A percentile compares a stretch with the other conserved stretches of the same genome.
Evolutionary conservation across 805 yeast species (phyloP).

Genomic region (Cyberlindnera euphorbiae): DNA sequence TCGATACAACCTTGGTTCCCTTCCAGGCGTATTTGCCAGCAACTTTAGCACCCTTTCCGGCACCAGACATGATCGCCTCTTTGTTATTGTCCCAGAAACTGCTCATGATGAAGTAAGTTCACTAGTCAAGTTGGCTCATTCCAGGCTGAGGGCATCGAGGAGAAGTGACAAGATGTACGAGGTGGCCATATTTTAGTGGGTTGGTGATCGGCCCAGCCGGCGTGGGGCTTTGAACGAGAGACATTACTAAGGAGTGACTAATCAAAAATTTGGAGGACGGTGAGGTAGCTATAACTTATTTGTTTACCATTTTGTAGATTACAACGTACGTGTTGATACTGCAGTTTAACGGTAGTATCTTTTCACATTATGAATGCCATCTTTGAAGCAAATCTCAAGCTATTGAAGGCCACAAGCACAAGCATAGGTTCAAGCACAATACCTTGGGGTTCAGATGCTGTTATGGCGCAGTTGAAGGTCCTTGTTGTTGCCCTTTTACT

Average conservation of each 20-base stretch:
- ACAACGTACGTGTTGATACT: no score
- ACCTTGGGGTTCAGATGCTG: conserved; percentile 9
- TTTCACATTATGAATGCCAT: conserved; percentile 10
- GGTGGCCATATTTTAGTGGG: no score
- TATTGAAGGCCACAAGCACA: conserved; percentile 14
- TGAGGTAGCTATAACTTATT: not conserved
- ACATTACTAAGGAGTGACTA: no score
- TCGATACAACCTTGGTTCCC: conserved; percentile 37
- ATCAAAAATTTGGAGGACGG: no score
- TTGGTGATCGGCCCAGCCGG: no score
- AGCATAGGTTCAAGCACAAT: conserved; percentile 1
- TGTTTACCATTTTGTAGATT: no score
- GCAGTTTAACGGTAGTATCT: no score
- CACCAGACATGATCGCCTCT: conserved; percentile 33
- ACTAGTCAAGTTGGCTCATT: no score
- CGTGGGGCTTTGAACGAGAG: no score
- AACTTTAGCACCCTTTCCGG: conserved; percentile 31
- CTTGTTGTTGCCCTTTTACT: conserved; percentile 21
- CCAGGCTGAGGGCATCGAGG: no score
- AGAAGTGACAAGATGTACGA: no score
- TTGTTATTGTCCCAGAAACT: conserved; percentile 39
- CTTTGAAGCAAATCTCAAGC: conserved; percentile 16
- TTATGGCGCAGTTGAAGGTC: conserved; percentile 15
- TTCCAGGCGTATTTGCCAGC: conserved; percentile 33
- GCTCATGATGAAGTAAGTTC: conserved; percentile 11